A percentile compares a stretch with the other conserved stretches of the same genome.
Evolutionary conservation across 495 filamentous ascomycete genomes (phyloP).

Genomic region (Penicillium bialowiezense): DNA sequence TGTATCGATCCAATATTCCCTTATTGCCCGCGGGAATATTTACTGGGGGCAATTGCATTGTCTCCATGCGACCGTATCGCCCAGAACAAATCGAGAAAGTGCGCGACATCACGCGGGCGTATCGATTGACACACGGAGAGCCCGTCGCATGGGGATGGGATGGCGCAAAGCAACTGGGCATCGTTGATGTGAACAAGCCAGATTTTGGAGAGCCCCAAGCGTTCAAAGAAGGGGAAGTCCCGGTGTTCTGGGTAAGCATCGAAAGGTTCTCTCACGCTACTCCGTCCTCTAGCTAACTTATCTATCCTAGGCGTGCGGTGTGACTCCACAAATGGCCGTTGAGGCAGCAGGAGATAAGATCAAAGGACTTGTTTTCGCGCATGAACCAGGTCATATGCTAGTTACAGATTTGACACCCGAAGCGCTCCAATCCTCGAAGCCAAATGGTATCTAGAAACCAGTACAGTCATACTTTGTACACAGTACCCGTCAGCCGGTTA

Average conservation of each 20-base stretch:
- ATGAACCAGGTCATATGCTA: constrained; percentile 56
- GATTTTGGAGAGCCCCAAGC: constrained; percentile 44
- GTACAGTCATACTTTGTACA: too few species aligned
- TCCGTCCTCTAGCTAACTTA: too few species aligned
- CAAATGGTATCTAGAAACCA: constrained; percentile 7
- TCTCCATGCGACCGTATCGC: constrained; percentile 54
- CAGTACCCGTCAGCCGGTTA: too few species aligned
- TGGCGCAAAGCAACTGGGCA: constrained; percentile 40
- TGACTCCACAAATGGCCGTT: constrained; percentile 57
- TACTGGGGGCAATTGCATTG: constrained; percentile 42
- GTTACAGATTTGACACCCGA: constrained; percentile 41
- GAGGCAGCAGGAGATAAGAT: constrained; percentile 41
- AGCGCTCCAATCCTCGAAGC: constrained; percentile 14
- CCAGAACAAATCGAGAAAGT: constrained; percentile 43
- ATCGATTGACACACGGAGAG: constrained; percentile 52
- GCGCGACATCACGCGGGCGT: constrained; percentile 45
- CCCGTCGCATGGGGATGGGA: constrained; percentile 61
- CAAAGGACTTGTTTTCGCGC: constrained; percentile 49
- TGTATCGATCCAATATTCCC: constrained; percentile 52
- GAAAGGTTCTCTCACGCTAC: background rate
- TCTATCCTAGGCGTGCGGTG: constrained; percentile 50
- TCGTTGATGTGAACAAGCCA: constrained; percentile 41
- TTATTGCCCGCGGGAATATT: constrained; percentile 53
- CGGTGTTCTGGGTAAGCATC: constrained; percentile 48
- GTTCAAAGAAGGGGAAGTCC: constrained; percentile 40